Percentiles rank a stretch among this genome's conserved stretches.
phyloP scores from a whole-genome alignment of 495 filamentous ascomycete genomes.

The Amniculicola lignicola region DNA sequence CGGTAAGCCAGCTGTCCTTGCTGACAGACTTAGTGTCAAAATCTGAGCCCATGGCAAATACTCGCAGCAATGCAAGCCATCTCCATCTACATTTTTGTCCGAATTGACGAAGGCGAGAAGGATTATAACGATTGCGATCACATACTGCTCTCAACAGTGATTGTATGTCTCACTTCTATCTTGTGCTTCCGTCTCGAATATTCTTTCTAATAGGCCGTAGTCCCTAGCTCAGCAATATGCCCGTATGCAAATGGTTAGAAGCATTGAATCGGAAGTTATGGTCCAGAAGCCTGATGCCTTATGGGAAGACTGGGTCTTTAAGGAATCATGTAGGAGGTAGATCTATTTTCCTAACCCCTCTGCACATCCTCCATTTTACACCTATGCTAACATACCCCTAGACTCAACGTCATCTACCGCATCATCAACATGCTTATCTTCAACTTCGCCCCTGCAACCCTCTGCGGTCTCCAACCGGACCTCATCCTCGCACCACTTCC shows the following conservation, averaged over 20 bases:
- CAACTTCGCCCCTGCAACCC: conserved; percentile 47
- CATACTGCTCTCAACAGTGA: conserved; percentile 41
- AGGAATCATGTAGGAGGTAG: conserved; percentile 45
- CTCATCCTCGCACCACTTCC: conserved; percentile 49
- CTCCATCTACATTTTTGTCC: conserved; percentile 45
- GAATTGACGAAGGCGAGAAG: conserved; percentile 48
- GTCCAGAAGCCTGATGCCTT: too few species aligned
- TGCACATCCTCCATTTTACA: neutral
- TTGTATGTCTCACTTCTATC: conserved; percentile 33
- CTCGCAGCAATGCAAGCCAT: conserved; percentile 48
- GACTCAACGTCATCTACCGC: conserved; percentile 45
- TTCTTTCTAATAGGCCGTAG: conserved; percentile 31
- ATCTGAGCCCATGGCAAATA: conserved; percentile 42
- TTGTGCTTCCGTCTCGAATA: neutral
- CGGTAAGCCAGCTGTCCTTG: too few species aligned
- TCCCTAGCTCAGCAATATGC: conserved; percentile 34
- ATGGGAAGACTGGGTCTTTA: conserved; percentile 50
- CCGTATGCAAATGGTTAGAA: conserved; percentile 6
- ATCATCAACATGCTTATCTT: conserved; percentile 48
- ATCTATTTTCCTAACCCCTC: neutral
- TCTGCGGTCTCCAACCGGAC: conserved; percentile 43
- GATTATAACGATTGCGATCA: conserved; percentile 46
- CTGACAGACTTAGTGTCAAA: too few species aligned
- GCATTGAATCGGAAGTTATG: neutral
- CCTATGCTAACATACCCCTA: conserved; percentile 33